phyloP scores from a whole-genome alignment of 179 eudicot genomes.

The Spergularia azorica region DNA sequence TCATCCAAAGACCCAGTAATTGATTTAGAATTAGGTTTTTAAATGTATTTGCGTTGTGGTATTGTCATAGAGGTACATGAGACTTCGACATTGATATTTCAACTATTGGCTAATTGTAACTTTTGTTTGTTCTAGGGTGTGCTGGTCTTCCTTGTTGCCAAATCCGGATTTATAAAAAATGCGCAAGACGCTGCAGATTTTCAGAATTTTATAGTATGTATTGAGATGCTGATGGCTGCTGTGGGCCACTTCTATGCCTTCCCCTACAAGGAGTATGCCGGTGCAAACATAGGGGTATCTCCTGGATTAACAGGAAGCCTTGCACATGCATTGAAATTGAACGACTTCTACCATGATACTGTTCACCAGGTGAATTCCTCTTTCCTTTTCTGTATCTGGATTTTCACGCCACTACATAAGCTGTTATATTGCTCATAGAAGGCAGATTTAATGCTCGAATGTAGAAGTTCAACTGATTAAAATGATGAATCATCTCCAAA shows the following conservation, averaged over 20 bases:
- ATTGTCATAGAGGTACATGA: constrained; percentile 4
- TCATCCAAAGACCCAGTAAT: too few relatives aligned
- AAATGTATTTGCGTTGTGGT: background rate
- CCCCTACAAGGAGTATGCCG: constrained; percentile 97
- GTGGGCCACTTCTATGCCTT: constrained; percentile 90
- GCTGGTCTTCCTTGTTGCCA: constrained; percentile 91
- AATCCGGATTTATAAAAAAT: constrained; percentile 68
- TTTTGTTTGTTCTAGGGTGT: constrained; percentile 58
- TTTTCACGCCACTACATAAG: background rate
- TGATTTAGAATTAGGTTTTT: too few relatives aligned
- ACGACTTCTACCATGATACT: constrained; percentile 94
- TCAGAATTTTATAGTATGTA: constrained; percentile 80
- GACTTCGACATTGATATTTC: background rate
- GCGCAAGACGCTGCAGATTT: constrained; percentile 84
- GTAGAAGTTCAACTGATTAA: background rate
- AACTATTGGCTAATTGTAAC: background rate
- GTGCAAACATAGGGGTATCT: constrained; percentile 83
- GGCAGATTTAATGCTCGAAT: background rate
- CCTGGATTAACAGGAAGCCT: constrained; percentile 78
- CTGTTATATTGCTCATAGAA: background rate
- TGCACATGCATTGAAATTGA: constrained; percentile 83
- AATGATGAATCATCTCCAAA: background rate
- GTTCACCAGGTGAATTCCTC: constrained; percentile 76
- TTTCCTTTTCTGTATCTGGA: background rate
- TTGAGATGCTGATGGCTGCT: constrained; percentile 98